Conservation (phyloP, 2,329 filamentous ascomycete species). For the Diplodia mutila region DNA sequence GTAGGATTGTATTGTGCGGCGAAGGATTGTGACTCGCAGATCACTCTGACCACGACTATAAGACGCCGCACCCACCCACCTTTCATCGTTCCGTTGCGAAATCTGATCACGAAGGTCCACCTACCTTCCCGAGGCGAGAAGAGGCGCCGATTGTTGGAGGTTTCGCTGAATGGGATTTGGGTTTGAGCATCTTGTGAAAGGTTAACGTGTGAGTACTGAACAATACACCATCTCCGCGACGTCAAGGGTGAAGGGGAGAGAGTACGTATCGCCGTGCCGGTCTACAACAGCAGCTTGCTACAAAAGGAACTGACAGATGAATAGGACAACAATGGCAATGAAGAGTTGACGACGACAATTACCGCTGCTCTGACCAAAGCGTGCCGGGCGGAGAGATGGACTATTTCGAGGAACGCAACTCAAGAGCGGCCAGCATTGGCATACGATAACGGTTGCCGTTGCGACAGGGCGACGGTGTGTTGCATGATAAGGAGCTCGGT, state of each 20-base stretch:
- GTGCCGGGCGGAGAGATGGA: not conserved
- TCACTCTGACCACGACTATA: not conserved
- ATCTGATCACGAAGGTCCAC: not conserved
- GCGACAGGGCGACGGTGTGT: not conserved
- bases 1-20: not conserved
- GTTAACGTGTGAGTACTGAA: not conserved
- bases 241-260: not conserved
- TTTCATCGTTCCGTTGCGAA: not conserved
- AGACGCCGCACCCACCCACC: not conserved
- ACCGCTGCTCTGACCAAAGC: not conserved
- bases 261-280: not conserved
- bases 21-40: not conserved
- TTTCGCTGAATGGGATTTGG: not conserved
- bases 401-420: not conserved
- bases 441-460: not conserved
- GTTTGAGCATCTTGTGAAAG: not conserved
- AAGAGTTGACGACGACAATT: not conserved
- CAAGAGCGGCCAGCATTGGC: not conserved
- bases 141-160: not conserved
- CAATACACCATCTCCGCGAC: not conserved
- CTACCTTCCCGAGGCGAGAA: not conserved
- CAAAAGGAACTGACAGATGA: not conserved
- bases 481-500: not conserved
- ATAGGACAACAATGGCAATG: not conserved
- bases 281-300: not conserved